These are phyloP conservation scores for Juncus effusus DNA, from an alignment of 176 grass and related monocot genomes.

Conservation along the genomic window DNA sequence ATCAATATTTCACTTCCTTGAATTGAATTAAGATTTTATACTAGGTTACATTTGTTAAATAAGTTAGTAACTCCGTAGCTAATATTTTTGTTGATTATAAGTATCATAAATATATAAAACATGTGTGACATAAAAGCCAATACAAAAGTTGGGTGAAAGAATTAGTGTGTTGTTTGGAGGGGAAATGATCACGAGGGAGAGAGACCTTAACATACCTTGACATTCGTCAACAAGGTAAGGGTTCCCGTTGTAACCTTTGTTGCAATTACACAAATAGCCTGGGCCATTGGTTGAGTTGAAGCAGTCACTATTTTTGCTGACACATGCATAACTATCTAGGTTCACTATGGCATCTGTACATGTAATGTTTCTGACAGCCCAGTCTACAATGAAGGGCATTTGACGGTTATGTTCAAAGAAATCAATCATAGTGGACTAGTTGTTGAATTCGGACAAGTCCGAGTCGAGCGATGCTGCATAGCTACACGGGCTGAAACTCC, in stretches of 20 bases:
- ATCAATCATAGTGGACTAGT: background rate
- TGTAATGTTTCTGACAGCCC: background rate
- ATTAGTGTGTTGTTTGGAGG: background rate
- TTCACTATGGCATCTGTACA: background rate
- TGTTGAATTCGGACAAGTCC: constrained; percentile 13
- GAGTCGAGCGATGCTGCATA: constrained; percentile 4
- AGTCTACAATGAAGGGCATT: background rate
- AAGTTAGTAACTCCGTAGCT: too few relatives aligned
- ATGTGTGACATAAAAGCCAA: background rate
- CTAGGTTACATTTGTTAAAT: too few relatives aligned
- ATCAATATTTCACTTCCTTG: too few relatives aligned
- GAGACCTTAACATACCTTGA: background rate
- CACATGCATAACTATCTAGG: constrained; percentile 3
- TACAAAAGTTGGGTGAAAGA: background rate
- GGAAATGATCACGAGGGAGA: too few relatives aligned
- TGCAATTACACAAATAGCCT: constrained; percentile 30
- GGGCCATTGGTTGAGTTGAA: background rate
- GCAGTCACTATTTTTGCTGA: constrained; percentile 18
- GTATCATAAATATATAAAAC: too few relatives aligned
- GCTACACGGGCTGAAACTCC: background rate
- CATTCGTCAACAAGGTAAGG: constrained; percentile 25
- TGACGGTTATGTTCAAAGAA: background rate
- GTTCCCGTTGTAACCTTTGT: constrained; percentile 33
- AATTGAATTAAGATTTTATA: too few relatives aligned
- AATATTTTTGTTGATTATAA: too few relatives aligned